Conservation (phyloP, 2,329 filamentous ascomycete species). For the Tolypocladium nubicola region DNA sequence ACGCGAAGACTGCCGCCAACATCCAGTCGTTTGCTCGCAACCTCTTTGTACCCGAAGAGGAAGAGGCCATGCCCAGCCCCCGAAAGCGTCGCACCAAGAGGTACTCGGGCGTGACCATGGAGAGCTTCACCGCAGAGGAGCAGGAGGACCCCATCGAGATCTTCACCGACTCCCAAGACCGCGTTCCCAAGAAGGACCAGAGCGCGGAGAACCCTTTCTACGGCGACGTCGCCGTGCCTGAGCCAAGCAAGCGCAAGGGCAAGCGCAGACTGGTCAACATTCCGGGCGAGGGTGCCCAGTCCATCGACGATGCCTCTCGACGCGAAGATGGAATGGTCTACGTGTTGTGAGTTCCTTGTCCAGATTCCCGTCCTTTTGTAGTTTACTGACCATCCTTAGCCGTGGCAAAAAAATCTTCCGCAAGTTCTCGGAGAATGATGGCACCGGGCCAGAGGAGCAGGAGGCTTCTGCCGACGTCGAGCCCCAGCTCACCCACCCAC, state of each 20-base stretch:
- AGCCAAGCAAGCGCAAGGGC: conserved; percentile 38
- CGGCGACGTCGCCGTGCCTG: conserved; percentile 28
- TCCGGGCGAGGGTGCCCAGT: conserved; percentile 45
- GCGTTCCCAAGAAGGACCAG: conserved; percentile 57
- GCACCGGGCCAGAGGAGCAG: conserved; percentile 10
- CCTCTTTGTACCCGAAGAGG: conserved; percentile 49
- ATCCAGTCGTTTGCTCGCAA: conserved; percentile 48
- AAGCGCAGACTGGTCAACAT: conserved; percentile 44
- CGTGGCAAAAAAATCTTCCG: conserved; percentile 72
- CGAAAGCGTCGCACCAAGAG: conserved; percentile 48
- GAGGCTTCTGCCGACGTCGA: conserved; percentile 24
- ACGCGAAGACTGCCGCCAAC: conserved; percentile 36
- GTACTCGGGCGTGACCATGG: conserved; percentile 41
- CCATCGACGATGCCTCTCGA: conserved; percentile 51
- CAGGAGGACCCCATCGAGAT: conserved; percentile 54
- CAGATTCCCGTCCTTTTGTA: background rate
- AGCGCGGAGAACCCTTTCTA: conserved; percentile 65
- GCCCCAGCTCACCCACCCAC: conserved; percentile 26
- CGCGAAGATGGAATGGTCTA: conserved; percentile 66
- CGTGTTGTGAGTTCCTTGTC: conserved; percentile 54
- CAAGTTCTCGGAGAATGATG: conserved; percentile 44
- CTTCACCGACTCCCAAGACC: conserved; percentile 72
- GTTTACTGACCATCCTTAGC: conserved; percentile 30
- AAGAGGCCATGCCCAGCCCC: conserved; percentile 48
- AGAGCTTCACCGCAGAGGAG: conserved; percentile 49